Conservation (phyloP, 371 early-diverging fungal species). For the Syncephalastrum sp. region DNA sequence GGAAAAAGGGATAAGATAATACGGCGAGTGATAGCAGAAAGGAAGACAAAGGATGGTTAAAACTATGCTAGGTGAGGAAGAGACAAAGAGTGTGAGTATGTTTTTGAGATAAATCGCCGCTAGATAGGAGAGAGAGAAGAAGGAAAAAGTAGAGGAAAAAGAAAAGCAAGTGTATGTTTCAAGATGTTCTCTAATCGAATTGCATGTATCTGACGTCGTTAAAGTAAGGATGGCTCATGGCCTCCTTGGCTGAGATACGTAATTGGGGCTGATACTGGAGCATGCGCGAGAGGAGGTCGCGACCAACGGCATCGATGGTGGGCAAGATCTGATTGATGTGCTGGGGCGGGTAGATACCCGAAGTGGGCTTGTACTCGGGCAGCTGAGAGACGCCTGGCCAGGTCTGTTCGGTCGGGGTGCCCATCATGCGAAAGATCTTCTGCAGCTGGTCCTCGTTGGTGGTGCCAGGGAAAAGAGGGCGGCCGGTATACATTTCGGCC, state of each 20-base stretch:
- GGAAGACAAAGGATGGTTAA: background rate
- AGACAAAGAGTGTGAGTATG: no score
- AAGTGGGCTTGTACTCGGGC: conserved; percentile 84
- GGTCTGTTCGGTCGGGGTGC: conserved; percentile 83
- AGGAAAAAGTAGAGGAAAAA: background rate
- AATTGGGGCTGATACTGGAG: conserved; percentile 82
- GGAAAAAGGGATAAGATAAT: no score
- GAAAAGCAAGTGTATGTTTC: background rate
- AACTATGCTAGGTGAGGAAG: no score
- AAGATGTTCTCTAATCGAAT: conserved; percentile 14
- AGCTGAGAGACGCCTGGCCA: conserved; percentile 88
- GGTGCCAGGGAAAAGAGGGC: conserved; percentile 95
- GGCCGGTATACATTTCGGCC: conserved; percentile 93
- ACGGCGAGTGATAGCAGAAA: background rate
- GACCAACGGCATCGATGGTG: conserved; percentile 71
- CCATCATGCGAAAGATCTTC: conserved; percentile 86
- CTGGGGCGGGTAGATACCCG: conserved; percentile 71
- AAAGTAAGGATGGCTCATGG: conserved; percentile 82
- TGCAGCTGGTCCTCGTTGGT: conserved; percentile 89
- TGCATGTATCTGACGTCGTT: conserved; percentile 53
- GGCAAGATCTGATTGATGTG: conserved; percentile 70
- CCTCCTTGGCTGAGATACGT: conserved; percentile 85
- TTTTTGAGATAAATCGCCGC: background rate
- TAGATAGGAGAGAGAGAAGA: background rate
- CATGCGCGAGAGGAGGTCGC: conserved; percentile 77